Evolutionary conservation across 2,329 filamentous ascomycete species (phyloP), one percentile per base, ranked within the genome.

Genomic region (Ramularia collo-cygni): DNA sequence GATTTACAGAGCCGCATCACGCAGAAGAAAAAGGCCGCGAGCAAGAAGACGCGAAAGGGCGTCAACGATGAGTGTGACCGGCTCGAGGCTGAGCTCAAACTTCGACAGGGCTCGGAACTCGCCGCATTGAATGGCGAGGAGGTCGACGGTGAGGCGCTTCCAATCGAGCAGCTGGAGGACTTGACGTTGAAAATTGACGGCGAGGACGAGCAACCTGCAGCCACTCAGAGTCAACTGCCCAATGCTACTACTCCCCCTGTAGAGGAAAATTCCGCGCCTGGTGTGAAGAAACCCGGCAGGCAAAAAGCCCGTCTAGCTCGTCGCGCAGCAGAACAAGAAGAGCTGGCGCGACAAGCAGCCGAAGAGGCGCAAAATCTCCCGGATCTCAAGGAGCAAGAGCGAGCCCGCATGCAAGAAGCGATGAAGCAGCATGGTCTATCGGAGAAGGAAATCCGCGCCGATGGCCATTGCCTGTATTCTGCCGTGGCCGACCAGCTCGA

Each of bases 11-110:
- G 79, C 36, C 81, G 83, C 44, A 80, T 93, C 57, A 95, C 86
- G 4, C 88, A 83, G 66, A 96, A 95, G 74, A 98, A 95, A 73
- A 96, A 95, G 71, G 83, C 85, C 53, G 89, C 92, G 12, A 93
- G 83, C 33, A 98, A 96, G 67, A 81, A 80, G 63, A 79, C 77
- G 7, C 71, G 77, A 35, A 79, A 72, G 50, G 31, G 65, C 26
- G 65, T 74, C 28, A 79, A 79, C 47, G 77, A 81, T 50, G 77
- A 81, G 55, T 81, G 77, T 57, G 75, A 76, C 14, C 60, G 65
- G 17, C 63, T 79, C 27, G 76, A 80, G 51, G 60, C 63, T 28
- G 74, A 78, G 42, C 60, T 79, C 28, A 70, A 69, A 38, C 72
- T 76, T 41, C 64, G 62, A 43, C 77, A 81, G 18, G 66, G 67